Evolutionary conservation across 176 grass and related monocot species (phyloP).

Genomic region (Bolboschoenus planiculmis): DNA sequence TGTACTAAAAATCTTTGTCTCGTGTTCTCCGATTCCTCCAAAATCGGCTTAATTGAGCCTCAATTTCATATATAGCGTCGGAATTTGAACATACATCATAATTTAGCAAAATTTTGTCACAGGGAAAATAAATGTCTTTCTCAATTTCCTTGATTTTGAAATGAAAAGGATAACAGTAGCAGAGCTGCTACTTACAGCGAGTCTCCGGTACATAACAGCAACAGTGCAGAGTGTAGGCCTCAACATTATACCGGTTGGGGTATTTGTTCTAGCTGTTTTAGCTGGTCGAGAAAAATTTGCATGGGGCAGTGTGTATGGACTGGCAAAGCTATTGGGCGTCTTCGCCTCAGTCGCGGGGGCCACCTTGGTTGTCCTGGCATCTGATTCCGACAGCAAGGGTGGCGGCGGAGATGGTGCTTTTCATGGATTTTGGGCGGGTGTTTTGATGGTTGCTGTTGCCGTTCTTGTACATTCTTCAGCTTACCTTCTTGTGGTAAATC

Average conservation of each 20-base stretch:
- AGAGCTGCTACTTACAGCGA: constrained; percentile 24
- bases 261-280: constrained; percentile 27
- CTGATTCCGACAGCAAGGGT: not conserved
- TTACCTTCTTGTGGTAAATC: constrained; percentile 4
- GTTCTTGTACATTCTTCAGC: constrained; percentile 6
- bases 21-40: not conserved
- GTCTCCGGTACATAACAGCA: constrained; percentile 27
- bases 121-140: not conserved
- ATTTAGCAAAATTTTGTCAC: not conserved
- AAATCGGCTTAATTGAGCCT: not conserved
- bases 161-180: constrained; percentile 21
- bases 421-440: constrained; percentile 3
- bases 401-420: not conserved
- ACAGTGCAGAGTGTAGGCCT: constrained; percentile 26
- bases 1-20: not conserved
- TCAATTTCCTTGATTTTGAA: not conserved
- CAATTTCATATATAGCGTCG: not conserved
- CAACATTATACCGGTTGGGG: constrained; percentile 20
- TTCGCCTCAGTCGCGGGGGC: constrained; percentile 2
- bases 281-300: constrained; percentile 7
- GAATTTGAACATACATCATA: not conserved
- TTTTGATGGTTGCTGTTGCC: constrained; percentile 2
- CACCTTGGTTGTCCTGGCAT: not conserved
- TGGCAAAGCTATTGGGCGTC: constrained; percentile 19
- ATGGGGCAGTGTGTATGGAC: constrained; percentile 8